Evolutionary conservation across 2,329 filamentous ascomycete species (phyloP).

Genomic region (Colletotrichum truncatum): DNA sequence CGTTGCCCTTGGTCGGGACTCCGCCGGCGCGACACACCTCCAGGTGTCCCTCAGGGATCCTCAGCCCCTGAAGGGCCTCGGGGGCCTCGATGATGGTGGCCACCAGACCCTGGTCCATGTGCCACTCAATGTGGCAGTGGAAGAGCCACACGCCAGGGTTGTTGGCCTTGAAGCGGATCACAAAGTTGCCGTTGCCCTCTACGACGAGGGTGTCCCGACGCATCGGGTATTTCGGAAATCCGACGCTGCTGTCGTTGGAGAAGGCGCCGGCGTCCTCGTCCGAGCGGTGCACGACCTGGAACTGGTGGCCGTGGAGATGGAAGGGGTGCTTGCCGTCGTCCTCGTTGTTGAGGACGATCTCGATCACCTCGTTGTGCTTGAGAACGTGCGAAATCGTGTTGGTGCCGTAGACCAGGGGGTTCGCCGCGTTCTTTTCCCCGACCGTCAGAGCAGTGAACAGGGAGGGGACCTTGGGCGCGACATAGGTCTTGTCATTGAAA

Average conservation of each 20-base stretch:
- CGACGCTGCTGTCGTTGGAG: constrained; percentile 48
- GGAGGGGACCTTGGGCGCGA: constrained; percentile 71
- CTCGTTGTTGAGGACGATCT: constrained; percentile 68
- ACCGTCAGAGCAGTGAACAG: constrained; percentile 72
- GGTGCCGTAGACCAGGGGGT: constrained; percentile 60
- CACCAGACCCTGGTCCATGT: constrained; percentile 56
- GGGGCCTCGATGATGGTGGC: constrained; percentile 47
- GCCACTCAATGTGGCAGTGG: constrained; percentile 66
- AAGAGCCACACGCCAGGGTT: constrained; percentile 59
- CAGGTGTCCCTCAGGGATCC: constrained; percentile 50
- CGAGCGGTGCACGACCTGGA: constrained; percentile 54
- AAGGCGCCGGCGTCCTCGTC: constrained; percentile 34
- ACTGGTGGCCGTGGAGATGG: constrained; percentile 71
- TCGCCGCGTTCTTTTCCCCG: constrained; percentile 52
- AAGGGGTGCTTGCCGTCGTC: constrained; percentile 69
- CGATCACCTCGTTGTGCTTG: constrained; percentile 60
- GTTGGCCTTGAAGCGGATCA: constrained; percentile 55
- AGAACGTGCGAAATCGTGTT: constrained; percentile 63
- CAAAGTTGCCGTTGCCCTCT: constrained; percentile 55
- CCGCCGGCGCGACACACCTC: constrained; percentile 44
- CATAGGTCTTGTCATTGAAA: constrained; percentile 73
- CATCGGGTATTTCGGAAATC: constrained; percentile 50
- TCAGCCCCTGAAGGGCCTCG: constrained; percentile 52
- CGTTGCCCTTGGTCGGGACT: constrained; percentile 61
- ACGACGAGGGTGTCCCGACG: constrained; percentile 60